Evolutionary conservation across 805 yeast species (phyloP), one percentile per base, ranked within the genome.

Genomic region (Alloascoidea hylecoeti): DNA sequence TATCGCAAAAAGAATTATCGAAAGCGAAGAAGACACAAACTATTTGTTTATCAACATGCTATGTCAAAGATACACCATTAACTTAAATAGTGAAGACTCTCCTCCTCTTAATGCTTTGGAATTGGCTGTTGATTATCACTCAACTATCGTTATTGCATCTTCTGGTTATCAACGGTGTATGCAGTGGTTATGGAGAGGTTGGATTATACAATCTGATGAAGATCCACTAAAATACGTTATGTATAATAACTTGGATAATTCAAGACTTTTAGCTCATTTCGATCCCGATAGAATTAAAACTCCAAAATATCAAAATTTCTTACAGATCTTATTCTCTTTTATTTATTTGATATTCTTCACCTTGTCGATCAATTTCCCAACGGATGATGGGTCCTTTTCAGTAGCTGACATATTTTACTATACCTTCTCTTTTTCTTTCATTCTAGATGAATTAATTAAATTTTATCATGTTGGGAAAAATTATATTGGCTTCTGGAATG

Each of bases 181-280:
- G 49, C 75, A 78, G 46, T 85, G 95, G 94, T 56, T 85, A 36
- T 85, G 96, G 96, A 63, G 88, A 40, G 96, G 96, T 18, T 83
- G 95, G 94, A 81, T 85, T 44, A 67, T 81, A 37, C 95, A 84
- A 56, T 70, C 79, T 16, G 71, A 75, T 9, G 55, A 53, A 12
- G 84, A 83, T 50, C 83, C 92, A 4, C 66, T 70, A 16, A 73
- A 75, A 13, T 85, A 79, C 48, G 76, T 72, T 17, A 50, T 77
- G 40, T 83, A 78, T 53, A 69, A 66, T 43, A 75, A 74, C 0
- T 69, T 76, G 12, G 64, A 74, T 1, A 72, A 75, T 16, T 60
- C 74, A 3, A 60, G 65, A 12, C 60, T 81, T 41, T 45, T 57
- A 38, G 55, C 68, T 2, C 96, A 85, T 56, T 83, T 82, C 47